Evolutionary conservation across 2,329 filamentous ascomycete species (phyloP).

Genomic region (Elsinoe batatas): DNA sequence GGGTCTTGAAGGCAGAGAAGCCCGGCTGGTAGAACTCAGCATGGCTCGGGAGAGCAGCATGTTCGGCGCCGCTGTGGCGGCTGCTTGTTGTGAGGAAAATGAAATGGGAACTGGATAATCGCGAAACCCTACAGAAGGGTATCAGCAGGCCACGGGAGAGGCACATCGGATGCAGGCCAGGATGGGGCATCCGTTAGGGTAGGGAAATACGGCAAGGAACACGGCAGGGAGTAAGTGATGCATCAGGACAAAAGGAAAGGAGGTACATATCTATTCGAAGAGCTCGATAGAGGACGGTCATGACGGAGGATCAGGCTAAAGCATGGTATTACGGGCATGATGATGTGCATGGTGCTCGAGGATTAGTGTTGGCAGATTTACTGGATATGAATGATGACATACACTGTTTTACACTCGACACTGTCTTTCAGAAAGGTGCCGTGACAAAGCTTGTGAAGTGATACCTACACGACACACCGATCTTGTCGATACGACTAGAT

Average conservation of each 20-base stretch:
- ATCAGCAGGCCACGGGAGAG: too few species aligned
- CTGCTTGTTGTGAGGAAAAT: conserved; percentile 14
- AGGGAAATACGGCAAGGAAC: too few species aligned
- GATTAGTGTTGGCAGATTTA: not conserved
- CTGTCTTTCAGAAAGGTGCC: too few species aligned
- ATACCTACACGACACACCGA: too few species aligned
- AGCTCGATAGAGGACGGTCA: conserved; percentile 5
- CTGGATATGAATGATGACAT: not conserved
- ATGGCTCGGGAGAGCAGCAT: conserved; percentile 65
- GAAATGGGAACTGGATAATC: not conserved
- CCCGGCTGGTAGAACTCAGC: conserved; percentile 45
- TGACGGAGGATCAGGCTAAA: not conserved
- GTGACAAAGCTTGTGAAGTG: too few species aligned
- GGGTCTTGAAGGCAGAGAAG: conserved; percentile 31
- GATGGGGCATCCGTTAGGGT: too few species aligned
- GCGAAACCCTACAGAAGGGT: too few species aligned
- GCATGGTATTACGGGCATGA: too few species aligned
- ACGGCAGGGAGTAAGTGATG: too few species aligned
- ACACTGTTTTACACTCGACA: not conserved
- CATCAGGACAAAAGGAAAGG: too few species aligned
- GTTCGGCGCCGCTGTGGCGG: conserved; percentile 63
- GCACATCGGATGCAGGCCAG: too few species aligned
- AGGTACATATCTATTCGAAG: not conserved
- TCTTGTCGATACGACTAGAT: too few species aligned
- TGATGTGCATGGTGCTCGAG: not conserved